Conservation (phyloP, 352 stramenopile genomes). For the Globisporangium alternatum region DNA sequence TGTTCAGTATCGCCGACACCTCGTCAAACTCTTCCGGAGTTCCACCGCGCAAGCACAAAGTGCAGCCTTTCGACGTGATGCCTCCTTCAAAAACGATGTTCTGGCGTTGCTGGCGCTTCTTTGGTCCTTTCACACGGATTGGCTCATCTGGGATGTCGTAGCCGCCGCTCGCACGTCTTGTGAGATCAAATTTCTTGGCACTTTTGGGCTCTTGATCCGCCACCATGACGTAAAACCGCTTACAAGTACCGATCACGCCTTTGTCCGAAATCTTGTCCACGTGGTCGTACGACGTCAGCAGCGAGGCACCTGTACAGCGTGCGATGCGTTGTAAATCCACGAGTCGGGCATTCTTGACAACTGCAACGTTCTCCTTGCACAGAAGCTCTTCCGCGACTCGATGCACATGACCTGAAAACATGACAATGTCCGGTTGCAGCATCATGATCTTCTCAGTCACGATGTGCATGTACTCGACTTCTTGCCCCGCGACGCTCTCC, state of each 20-base stretch:
- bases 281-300: conserved; percentile 84
- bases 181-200: conserved; percentile 50
- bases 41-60: conserved; percentile 76
- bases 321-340: conserved; percentile 79
- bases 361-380: conserved; percentile 70
- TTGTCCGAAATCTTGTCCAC: conserved; percentile 86
- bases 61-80: conserved; percentile 68
- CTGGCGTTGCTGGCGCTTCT: conserved; percentile 69
- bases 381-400: conserved; percentile 81
- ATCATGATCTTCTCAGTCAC: conserved; percentile 88
- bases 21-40: conserved; percentile 61
- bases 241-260: conserved; percentile 72
- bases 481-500: conserved; percentile 78
- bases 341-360: conserved; percentile 84
- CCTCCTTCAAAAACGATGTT: conserved; percentile 88
- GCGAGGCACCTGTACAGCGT: conserved; percentile 65
- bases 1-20: conserved; percentile 55
- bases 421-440: conserved; percentile 78
- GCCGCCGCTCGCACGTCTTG: conserved; percentile 25
- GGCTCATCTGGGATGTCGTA: conserved; percentile 17
- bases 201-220: conserved; percentile 78
- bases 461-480: conserved; percentile 90
- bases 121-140: conserved; percentile 16
- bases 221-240: conserved; percentile 82
- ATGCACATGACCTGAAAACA: conserved; percentile 84